phyloP scores from a whole-genome alignment of 495 filamentous ascomycete genomes.

The Daldinia decipiens region DNA sequence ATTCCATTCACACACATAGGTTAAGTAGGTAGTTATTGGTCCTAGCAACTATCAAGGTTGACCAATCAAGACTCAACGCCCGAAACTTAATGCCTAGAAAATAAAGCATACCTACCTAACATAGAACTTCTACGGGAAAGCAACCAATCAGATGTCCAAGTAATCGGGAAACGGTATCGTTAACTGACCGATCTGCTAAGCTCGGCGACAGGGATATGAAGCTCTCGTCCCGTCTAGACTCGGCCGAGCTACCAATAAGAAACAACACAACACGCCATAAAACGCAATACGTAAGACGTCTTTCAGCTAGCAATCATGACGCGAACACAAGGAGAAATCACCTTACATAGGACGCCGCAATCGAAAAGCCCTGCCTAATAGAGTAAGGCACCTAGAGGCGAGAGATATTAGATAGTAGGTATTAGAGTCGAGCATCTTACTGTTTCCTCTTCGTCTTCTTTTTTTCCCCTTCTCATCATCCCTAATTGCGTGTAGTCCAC shows the following conservation, averaged over 20 bases:
- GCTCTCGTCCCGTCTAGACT: conserved; percentile 6
- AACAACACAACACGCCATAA: background rate
- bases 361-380: conserved; percentile 4
- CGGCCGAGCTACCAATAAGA: conserved; percentile 29
- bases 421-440: background rate
- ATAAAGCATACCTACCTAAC: background rate
- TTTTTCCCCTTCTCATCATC: background rate
- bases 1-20: background rate
- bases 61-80: background rate
- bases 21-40: background rate
- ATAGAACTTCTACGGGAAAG: background rate
- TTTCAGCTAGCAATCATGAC: conserved; percentile 30
- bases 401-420: background rate
- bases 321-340: conserved; percentile 40
- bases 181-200: conserved; percentile 31
- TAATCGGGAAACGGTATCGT: conserved; percentile 26
- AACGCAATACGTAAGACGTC: conserved; percentile 29
- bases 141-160: conserved; percentile 13
- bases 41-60: background rate
- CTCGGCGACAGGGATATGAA: conserved; percentile 17
- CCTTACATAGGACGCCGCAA: conserved; percentile 7
- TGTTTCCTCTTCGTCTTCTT: background rate
- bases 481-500: background rate
- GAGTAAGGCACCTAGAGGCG: background rate
- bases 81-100: background rate